Base-by-base conservation (phyloP, 768 basidiomycete species). In the Mycena metata region DNA sequence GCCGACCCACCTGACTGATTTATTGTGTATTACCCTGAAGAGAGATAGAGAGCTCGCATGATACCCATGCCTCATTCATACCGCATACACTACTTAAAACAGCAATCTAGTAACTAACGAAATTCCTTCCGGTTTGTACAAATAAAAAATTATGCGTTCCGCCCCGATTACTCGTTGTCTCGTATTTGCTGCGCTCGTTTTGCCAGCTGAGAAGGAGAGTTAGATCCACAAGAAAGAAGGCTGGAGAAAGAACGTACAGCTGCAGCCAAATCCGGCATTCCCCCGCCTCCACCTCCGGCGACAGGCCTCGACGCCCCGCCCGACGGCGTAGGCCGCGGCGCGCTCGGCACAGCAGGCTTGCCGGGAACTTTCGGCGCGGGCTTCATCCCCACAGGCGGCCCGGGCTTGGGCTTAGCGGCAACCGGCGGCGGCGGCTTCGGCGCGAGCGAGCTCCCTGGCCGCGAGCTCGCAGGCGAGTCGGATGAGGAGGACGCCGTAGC, bases 221-320 rank as follows among this genome's bases (percentile, higher is more conserved):
- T n/a, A 68, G 26, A 17, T 23, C 1, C 15, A 33, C 13, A 9
- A 49, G 47, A 50, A 39, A 42, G 30, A 59, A 19, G 33, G 17
- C 23, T 15, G 17, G 62, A 66, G 56, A 67, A 56, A 21, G 7
- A 4, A 85, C 92, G 83, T 72, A 96, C 93, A 55, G 88, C 91
- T 70, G 95, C 94, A 65, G 95, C 93, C 69, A 96, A 80, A 80
- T 95, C 95, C 80, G 94, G 57, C 43, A 62, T 66, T 41, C 49
- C 67, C 10, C 63, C 70, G 16, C 67, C 70, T 15, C 61, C 19
- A 17, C 86, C 30, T 30, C 30, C 88, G 36, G 85, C 78, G 52
- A 80, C 80, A 43, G 82, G 82, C 69, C 82, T 84, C 21, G 78
- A 75, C 17, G 75, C 81, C 19, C 76, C 82, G 50, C 83, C 84